Evolutionary conservation across 2,329 filamentous ascomycete species (phyloP).

Genomic region (Chalaropsis thielavioides): DNA sequence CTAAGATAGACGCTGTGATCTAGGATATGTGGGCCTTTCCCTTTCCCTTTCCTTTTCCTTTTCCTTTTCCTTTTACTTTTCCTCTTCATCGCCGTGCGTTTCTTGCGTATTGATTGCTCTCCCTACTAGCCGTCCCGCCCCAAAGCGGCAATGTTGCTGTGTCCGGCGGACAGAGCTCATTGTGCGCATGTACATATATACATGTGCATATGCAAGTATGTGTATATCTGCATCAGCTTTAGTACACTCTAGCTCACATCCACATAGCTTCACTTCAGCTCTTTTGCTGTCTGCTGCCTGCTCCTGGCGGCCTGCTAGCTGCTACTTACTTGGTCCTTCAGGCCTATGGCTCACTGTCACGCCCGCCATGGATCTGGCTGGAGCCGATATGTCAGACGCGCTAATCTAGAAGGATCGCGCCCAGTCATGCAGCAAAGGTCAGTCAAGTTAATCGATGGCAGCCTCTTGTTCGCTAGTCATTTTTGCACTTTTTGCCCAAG

Average conservation of each 20-base stretch:
- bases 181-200: neutral
- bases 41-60: neutral
- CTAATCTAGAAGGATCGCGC: slow-evolving; percentile 3
- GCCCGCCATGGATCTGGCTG: neutral
- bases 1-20: too few relatives aligned
- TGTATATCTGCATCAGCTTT: neutral
- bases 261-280: too few relatives aligned
- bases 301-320: neutral
- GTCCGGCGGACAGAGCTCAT: too few relatives aligned
- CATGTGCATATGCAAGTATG: neutral
- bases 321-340: neutral
- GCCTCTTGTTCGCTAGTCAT: neutral
- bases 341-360: neutral
- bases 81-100: too few relatives aligned
- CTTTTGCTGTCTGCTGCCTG: too few relatives aligned
- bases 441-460: neutral
- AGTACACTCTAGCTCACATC: too few relatives aligned
- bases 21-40: neutral
- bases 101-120: too few relatives aligned
- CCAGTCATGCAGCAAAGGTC: neutral
- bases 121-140: too few relatives aligned
- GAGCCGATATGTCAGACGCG: neutral
- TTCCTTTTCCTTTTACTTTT: neutral
- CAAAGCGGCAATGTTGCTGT: too few relatives aligned
- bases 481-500: neutral